Evolutionary conservation across 2,329 filamentous ascomycete genomes (phyloP), one percentile per base, ranked within the genome.

Genomic region (Aureobasidium sp.): DNA sequence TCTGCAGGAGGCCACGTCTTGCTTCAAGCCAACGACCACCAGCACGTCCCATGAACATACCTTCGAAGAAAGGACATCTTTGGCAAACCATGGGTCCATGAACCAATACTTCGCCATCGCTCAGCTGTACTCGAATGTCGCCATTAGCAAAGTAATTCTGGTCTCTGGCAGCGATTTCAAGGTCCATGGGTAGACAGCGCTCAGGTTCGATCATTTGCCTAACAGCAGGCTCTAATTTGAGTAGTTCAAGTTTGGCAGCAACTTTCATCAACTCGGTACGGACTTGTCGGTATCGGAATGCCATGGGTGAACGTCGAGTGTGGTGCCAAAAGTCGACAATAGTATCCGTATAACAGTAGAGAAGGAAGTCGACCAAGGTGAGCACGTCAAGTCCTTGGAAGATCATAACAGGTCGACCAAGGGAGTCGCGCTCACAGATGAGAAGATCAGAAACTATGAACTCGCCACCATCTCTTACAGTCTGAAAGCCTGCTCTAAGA

Each of bases 31-130:
- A 99, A 67, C 84, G 84, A 0, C 94, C 94, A 44, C 83, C 82
- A 8, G 94, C 90, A 47, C 91, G 87, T n/a, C 94, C 94, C 68
- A 90, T 82, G 73, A 97, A 97, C 47, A 99, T 80, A 1, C 89
- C 89, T 65, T 93, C 81, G 66, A 99, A 99, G 80, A 97, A 99
- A 0, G 91, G 92, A 68, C 92, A 97, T 66, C 94, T 82, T 69
- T 87, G 86, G 66, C 91, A 92, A 39, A 97, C 73, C 3, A 97
- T 74, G 5, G 86, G 81, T 66, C 90, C 93, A 69, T 99, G 94
- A 0, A 88, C 87, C 15, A 79, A 77, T 37, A 92, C 76, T 60
- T 81, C 77, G 32, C 87, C 87, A 26, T 87, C 88, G 63, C 89
- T 85, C 12, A 97, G 80, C 67, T 96, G 87, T 20, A 97, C 78